phyloP scores from a whole-genome alignment of 2,329 filamentous ascomycete species.

The Paracamarosporium sp. region DNA sequence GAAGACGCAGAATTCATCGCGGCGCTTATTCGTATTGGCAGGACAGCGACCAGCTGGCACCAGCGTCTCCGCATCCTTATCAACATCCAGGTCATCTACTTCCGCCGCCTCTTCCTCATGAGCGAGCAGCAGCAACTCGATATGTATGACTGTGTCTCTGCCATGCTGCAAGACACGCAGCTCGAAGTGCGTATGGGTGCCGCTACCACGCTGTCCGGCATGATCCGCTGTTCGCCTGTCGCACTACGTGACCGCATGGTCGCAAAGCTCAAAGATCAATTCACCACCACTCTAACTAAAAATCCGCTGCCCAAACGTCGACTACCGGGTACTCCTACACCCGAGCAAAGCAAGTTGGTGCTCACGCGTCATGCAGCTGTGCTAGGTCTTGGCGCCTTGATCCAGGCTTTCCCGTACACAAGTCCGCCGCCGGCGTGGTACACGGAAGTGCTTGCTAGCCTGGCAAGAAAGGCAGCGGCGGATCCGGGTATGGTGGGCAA shows the following conservation, averaged over 20 bases:
- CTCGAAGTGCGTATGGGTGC: constrained; percentile 94
- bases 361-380: constrained; percentile 89
- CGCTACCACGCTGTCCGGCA: constrained; percentile 90
- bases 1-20: constrained; percentile 86
- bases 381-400: constrained; percentile 84
- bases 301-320: constrained; percentile 84
- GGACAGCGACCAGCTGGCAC: constrained; percentile 87
- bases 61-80: constrained; percentile 92
- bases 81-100: constrained; percentile 99
- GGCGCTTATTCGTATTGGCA: constrained; percentile 86
- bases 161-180: constrained; percentile 90
- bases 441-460: constrained; percentile 84
- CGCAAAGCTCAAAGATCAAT: constrained; percentile 75
- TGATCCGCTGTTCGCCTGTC: constrained; percentile 94
- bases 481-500: constrained; percentile 94
- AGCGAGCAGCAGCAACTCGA: constrained; percentile 74
- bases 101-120: constrained; percentile 91
- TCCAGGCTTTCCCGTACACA: constrained; percentile 95
- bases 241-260: constrained; percentile 81
- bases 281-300: constrained; percentile 76
- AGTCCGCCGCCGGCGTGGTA: constrained; percentile 93
- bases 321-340: constrained; percentile 69
- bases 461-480: constrained; percentile 84
- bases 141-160: constrained; percentile 90
- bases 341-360: constrained; percentile 77